Percentiles rank a stretch among this genome's conserved stretches.
These are phyloP conservation scores for Platanthera guangdongensis DNA, from an alignment of 106 monocot genomes.

Conservation along the genomic window DNA sequence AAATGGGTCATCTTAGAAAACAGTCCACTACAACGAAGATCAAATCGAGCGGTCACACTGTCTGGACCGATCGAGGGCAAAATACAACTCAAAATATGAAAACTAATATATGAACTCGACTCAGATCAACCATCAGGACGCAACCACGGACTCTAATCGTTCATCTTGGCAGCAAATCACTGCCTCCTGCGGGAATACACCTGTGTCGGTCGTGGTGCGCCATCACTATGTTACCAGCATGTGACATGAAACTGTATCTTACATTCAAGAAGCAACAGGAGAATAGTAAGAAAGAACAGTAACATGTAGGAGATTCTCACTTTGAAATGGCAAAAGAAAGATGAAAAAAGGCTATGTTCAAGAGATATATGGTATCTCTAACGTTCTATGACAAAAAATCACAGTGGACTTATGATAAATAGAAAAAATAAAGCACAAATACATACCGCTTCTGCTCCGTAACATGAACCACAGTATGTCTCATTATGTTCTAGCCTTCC, in stretches of 20 bases:
- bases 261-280: background rate
- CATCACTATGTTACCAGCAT: background rate
- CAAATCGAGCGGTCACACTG: too few relatives aligned
- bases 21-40: too few relatives aligned
- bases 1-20: too few relatives aligned
- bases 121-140: too few relatives aligned
- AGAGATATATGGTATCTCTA: background rate
- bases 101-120: too few relatives aligned
- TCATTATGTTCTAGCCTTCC: conserved; percentile 94
- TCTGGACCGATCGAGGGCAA: too few relatives aligned
- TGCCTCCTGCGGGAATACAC: too few relatives aligned
- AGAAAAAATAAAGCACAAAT: conserved; percentile 14
- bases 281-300: background rate
- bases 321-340: background rate
- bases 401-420: background rate
- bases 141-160: too few relatives aligned
- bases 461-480: conserved; percentile 86
- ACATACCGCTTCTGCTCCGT: conserved; percentile 25
- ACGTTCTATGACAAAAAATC: background rate
- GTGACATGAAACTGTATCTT: background rate
- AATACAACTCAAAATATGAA: too few relatives aligned
- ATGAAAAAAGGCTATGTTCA: background rate
- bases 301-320: background rate
- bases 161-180: too few relatives aligned
- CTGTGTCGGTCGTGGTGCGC: too few relatives aligned